Base-by-base conservation (phyloP, 441 rosid species). In the Arabidopsis lyrata region DNA sequence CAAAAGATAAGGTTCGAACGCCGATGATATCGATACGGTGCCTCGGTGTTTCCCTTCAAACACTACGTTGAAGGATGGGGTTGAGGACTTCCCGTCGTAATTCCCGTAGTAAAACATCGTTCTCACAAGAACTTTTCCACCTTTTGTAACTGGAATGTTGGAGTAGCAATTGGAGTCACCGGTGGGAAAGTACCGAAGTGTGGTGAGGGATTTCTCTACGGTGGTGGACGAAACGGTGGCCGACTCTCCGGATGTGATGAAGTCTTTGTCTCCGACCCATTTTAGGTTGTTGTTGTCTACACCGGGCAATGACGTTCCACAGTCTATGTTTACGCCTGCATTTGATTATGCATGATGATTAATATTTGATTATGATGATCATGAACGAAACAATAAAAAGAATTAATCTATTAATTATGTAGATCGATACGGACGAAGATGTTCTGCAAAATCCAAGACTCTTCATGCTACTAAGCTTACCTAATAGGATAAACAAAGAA, bases 101-200 rank as follows among this genome's bases (percentile, higher is more conserved):
- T 87, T 81, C 14, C 89, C 90, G 4, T 86, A 87, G 72, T 56
- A 77, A 42, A 49, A 77, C 72, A 20, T 71, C 6, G 80, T 59
- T 50, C 77, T 53, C 35, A 88, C 78, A 2, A 85, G 73, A 5
- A 83, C 74, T 16, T 76, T 65, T 0, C 48, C 69, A 0, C 87
- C 87, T 65, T 58, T 71, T 39, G 72, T 67, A 1, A 10, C 61
- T 0, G 48, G 83, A 8, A 11, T 6, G 16, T 81, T 34, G 6
- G 85, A 32, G 78, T 87, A 91, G 63, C 91, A 91, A 42, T 84
- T 89, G 53, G 86, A 85, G 31, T 81, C 85, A 10, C 83, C 69
- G 5, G 81, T 64, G 0, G 77, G 67, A 75, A 90, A 90, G 10
- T 77, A 85, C 11, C 90, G 77, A 1, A 89, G 86, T 29, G 88